Evolutionary conservation across 2,329 filamentous ascomycete genomes (phyloP).

Genomic region (Phoma sp.): DNA sequence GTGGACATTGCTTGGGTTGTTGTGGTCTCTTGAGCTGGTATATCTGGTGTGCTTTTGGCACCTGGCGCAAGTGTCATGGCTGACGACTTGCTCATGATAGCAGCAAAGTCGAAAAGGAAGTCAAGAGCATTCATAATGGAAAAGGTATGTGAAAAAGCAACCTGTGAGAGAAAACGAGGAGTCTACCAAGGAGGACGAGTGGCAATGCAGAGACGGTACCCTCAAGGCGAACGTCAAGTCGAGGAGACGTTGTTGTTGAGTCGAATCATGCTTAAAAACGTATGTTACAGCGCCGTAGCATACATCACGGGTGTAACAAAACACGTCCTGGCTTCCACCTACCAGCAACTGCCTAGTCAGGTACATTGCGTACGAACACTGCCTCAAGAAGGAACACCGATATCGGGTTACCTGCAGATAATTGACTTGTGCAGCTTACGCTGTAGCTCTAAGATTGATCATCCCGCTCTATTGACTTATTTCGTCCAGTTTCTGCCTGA

Average conservation of each 20-base stretch:
- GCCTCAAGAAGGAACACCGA: background rate
- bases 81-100: slow-evolving; percentile 8
- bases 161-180: too few relatives aligned
- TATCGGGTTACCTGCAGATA: background rate
- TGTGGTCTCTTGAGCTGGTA: background rate
- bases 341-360: slow-evolving; percentile 9
- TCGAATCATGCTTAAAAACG: too few relatives aligned
- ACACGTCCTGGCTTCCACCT: background rate
- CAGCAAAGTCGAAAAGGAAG: slow-evolving; percentile 23
- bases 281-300: slow-evolving; percentile 1
- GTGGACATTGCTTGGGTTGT: background rate
- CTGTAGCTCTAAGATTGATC: background rate
- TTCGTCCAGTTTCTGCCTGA: slow-evolving; percentile 26
- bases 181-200: too few relatives aligned
- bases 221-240: too few relatives aligned
- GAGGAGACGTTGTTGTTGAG: too few relatives aligned
- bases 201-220: too few relatives aligned
- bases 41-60: background rate
- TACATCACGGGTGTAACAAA: slow-evolving; percentile 14
- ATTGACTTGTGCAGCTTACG: background rate
- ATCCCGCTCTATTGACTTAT: background rate
- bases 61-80: slow-evolving; percentile 1
- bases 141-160: too few relatives aligned
- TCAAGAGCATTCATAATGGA: slow-evolving; percentile 29
- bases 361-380: slow-evolving; percentile 1